A percentile compares a stretch with the other conserved stretches of the same genome.
Evolutionary conservation across 1,284 basidiomycete genomes (phyloP).

Genomic region (Fomitopsis palustris): DNA sequence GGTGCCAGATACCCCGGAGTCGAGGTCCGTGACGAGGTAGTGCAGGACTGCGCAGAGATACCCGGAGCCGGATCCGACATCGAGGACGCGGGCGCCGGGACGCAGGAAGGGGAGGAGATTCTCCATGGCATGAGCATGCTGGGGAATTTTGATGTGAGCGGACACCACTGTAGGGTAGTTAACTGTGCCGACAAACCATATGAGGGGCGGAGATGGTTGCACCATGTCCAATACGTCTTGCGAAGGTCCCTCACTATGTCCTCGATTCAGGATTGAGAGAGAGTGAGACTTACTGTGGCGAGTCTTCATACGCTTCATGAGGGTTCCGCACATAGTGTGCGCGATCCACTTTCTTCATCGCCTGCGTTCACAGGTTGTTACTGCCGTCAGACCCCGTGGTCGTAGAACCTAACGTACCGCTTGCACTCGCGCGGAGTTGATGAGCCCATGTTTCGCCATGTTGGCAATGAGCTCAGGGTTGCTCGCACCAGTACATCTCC

Average conservation of each 20-base stretch:
- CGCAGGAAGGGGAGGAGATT: conserved; percentile 67
- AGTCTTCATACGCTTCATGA: conserved; percentile 69
- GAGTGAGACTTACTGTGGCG: conserved; percentile 57
- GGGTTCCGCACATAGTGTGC: conserved; percentile 64
- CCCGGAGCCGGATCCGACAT: conserved; percentile 79
- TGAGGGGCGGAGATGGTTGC: conserved; percentile 92
- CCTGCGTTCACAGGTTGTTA: conserved; percentile 35
- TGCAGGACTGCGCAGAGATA: conserved; percentile 78
- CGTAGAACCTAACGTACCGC: conserved; percentile 14
- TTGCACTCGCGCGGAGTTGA: conserved; percentile 49
- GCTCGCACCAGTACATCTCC: conserved; percentile 67
- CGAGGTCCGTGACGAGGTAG: conserved; percentile 50
- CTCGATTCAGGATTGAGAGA: not conserved
- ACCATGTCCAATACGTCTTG: conserved; percentile 69
- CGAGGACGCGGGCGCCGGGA: conserved; percentile 73
- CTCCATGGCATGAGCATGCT: conserved; percentile 84
- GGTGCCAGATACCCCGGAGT: conserved; percentile 38
- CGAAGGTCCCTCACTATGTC: not conserved
- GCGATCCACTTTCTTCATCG: conserved; percentile 72
- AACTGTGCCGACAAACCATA: conserved; percentile 51
- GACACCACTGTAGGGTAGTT: not conserved
- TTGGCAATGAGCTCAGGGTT: conserved; percentile 75
- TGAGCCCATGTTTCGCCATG: conserved; percentile 51
- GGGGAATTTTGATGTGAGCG: too few relatives aligned
- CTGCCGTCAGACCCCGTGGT: not conserved